Conservation (phyloP, 176 grass and related monocot species). For the Avena insularis region DNA sequence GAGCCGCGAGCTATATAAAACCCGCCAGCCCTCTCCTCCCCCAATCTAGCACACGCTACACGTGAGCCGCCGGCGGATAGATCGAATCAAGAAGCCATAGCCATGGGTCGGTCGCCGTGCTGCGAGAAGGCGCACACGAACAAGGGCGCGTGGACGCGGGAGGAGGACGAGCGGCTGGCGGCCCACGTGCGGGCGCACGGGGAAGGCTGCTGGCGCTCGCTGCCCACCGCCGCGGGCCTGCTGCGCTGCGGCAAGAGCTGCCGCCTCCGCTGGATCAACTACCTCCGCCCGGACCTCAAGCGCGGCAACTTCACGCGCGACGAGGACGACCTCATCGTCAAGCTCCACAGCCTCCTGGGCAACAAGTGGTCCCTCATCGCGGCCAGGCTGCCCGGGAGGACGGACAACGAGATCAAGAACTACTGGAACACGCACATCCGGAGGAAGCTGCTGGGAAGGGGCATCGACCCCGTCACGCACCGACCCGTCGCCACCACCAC, state of each 20-base stretch:
- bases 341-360: constrained; percentile 76
- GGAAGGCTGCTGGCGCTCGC: constrained; percentile 82
- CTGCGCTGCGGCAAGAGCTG: constrained; percentile 98
- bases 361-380: constrained; percentile 99
- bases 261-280: constrained; percentile 99
- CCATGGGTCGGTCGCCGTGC: constrained; percentile 85
- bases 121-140: constrained; percentile 97
- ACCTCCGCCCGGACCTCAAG: constrained; percentile 98
- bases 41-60: constrained; percentile 19
- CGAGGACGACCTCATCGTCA: constrained; percentile 94
- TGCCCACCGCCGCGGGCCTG: constrained; percentile 75
- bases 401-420: constrained; percentile 99
- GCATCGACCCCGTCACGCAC: constrained; percentile 87
- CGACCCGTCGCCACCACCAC: constrained; percentile 48
- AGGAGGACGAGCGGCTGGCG: constrained; percentile 80
- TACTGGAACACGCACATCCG: constrained; percentile 99
- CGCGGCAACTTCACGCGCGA: constrained; percentile 92
- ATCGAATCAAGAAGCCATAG: neutral
- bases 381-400: constrained; percentile 70
- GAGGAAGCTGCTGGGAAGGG: constrained; percentile 62
- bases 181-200: constrained; percentile 74
- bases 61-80: neutral
- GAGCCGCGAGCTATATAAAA: constrained; percentile 18
- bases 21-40: neutral
- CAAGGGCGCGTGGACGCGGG: constrained; percentile 93